A percentile compares a stretch with the other conserved stretches of the same genome.
Conservation (phyloP, 2,329 filamentous ascomycete genomes). For the Neoscytalidium dimidiatum region DNA sequence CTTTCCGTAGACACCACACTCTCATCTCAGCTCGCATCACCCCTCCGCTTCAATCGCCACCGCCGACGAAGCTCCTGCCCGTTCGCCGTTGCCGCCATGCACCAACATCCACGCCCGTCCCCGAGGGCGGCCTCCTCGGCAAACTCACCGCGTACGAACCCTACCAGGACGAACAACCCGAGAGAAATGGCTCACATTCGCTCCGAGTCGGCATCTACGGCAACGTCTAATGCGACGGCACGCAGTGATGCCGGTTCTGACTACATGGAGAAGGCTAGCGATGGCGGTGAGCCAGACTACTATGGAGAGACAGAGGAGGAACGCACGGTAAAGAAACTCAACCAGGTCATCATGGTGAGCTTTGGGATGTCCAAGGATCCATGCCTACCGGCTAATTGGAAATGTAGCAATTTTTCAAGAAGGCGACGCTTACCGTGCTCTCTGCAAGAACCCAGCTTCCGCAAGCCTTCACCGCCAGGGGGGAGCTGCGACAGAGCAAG, state of each 20-base stretch:
- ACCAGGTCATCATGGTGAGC: slow-evolving; percentile 87
- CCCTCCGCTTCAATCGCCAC: not conserved
- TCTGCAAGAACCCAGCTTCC: slow-evolving; percentile 76
- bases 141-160: slow-evolving; percentile 49
- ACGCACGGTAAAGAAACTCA: slow-evolving; percentile 63
- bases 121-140: slow-evolving; percentile 60
- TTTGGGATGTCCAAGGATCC: not conserved
- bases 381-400: slow-evolving; percentile 28
- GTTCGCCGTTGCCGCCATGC: slow-evolving; percentile 61
- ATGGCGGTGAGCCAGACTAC: slow-evolving; percentile 52
- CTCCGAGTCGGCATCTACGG: slow-evolving; percentile 45
- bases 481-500: slow-evolving; percentile 74
- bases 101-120: slow-evolving; percentile 81
- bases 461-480: slow-evolving; percentile 56
- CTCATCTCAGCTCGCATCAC: not conserved
- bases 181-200: slow-evolving; percentile 61
- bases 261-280: slow-evolving; percentile 52
- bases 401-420: slow-evolving; percentile 82
- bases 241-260: slow-evolving; percentile 19
- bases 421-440: slow-evolving; percentile 80
- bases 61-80: not conserved
- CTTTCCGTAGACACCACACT: slow-evolving; percentile 10
- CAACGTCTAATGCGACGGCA: slow-evolving; percentile 54
- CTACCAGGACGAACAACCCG: slow-evolving; percentile 69
- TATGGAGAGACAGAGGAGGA: slow-evolving; percentile 33